Percentiles rank a stretch among this genome's conserved stretches.
Evolutionary conservation across 75 land plant species (phyloP).

Genomic region (Ceratopteris richardii): DNA sequence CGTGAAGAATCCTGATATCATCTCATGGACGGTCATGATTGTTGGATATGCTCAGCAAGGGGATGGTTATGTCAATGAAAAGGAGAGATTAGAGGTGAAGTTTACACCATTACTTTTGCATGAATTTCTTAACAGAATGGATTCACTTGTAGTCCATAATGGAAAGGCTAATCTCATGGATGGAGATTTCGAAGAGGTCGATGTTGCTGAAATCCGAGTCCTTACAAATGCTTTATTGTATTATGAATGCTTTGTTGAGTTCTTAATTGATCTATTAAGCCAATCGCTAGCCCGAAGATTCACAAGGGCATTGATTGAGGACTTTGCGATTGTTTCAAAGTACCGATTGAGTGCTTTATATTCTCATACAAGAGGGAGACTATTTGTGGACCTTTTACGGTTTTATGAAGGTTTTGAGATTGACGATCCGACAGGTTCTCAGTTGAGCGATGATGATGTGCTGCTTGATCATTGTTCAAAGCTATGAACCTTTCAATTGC

Average conservation of each 20-base stretch:
- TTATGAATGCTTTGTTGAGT: conserved; percentile 95
- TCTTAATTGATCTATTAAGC: conserved; percentile 87
- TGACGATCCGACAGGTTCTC: conserved; percentile 80
- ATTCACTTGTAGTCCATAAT: conserved; percentile 37
- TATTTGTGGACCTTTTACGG: conserved; percentile 90
- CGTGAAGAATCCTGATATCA: no score
- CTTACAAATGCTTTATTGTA: conserved; percentile 68
- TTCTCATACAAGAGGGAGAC: conserved; percentile 64
- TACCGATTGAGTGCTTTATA: conserved; percentile 86
- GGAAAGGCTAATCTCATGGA: conserved; percentile 16
- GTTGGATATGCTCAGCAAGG: conserved; percentile 37
- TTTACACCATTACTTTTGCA: conserved; percentile 65
- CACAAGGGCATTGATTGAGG: conserved; percentile 71
- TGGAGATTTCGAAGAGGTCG: conserved; percentile 6
- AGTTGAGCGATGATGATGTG: conserved; percentile 80
- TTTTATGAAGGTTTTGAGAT: conserved; percentile 93
- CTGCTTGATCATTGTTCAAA: conserved; percentile 67
- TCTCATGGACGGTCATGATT: no score
- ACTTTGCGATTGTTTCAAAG: conserved; percentile 79
- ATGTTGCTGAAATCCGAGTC: conserved; percentile 19
- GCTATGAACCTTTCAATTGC: conserved; percentile 64
- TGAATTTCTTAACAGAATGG: conserved; percentile 82
- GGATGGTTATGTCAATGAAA: conserved; percentile 39
- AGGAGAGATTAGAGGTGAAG: conserved; percentile 54
- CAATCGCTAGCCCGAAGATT: conserved; percentile 90